Evolutionary conservation across 352 stramenopile genomes (phyloP), one percentile per base, ranked within the genome.

Genomic region (Albugo candida): DNA sequence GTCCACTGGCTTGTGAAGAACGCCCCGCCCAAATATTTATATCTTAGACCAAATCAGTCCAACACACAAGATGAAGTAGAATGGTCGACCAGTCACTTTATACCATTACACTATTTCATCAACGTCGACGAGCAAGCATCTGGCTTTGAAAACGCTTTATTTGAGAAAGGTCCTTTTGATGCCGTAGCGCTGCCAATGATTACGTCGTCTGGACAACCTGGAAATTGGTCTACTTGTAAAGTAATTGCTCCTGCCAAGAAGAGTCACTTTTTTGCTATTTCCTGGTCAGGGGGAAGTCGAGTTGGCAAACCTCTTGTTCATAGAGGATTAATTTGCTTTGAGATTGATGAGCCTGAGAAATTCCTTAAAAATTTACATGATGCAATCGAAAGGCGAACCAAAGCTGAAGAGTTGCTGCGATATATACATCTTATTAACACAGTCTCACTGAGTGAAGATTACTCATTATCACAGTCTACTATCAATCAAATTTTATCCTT

Each of bases 191-290:
- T 91, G 13, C 64, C 70, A 11, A 44, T 91, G 6, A 63, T 85
- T 34, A 70, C 82, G 35, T 35, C 36, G 1, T 74, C 63, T 8
- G 72, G 78, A 11, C 41, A 62, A 0, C 44, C 63, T 41, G 73
- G 75, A 2, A 81, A 71, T 36, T 92, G 78, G 75, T 85, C 78
- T 0, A 58, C 56, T 1, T 88, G 75, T 39, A 76, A 83, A 49
- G 71, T 85, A 36, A 88, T 73, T 5, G 61, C 71, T 0, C 83
- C 70, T 56, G 73, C 88, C 13, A 39, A 47, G 2, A 48, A 48
- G 0, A 20, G 77, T 13, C 50, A 55, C 21, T 57, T 66, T 10
- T 86, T 77, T 16, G 61, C 86, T 31, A 73, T 87, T 10, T 83
- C 73, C 0, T 88, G 78, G 73, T 64, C 67, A 13, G 73, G 67